Evolutionary conservation across 2,329 filamentous ascomycete species (phyloP).

Genomic region (Macrophomina tecta): DNA sequence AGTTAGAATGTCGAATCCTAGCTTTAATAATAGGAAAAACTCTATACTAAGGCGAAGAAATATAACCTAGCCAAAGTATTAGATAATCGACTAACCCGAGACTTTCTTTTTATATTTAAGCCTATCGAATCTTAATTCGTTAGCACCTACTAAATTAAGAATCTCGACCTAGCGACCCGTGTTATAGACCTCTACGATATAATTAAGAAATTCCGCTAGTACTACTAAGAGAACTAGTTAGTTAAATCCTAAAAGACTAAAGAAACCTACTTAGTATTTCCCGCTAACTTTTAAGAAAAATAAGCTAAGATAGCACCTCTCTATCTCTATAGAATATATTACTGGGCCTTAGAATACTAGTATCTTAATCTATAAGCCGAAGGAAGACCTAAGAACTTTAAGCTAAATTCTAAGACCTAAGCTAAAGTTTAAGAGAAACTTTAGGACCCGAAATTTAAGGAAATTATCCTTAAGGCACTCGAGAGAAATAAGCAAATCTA

Average conservation of each 20-base stretch:
- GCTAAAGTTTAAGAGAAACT: neutral
- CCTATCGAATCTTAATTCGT: neutral
- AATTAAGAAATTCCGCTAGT: neutral
- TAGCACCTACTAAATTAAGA: slow-evolving; percentile 2
- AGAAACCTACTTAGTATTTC: neutral
- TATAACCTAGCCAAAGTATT: neutral
- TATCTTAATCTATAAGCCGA: neutral
- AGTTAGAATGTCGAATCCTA: neutral
- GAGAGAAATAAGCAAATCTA: neutral
- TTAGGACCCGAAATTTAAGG: neutral
- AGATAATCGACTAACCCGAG: neutral
- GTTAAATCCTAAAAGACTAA: neutral
- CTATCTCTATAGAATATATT: neutral
- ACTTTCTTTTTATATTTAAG: neutral
- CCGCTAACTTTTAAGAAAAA: neutral
- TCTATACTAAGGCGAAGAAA: slow-evolving; percentile 1
- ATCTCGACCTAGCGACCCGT: neutral
- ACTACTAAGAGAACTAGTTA: neutral
- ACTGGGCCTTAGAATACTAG: neutral
- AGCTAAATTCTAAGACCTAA: neutral
- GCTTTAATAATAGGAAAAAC: neutral
- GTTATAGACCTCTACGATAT: neutral
- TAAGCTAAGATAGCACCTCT: neutral
- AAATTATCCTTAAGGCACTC: neutral
- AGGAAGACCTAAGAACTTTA: neutral